Base-by-base conservation (phyloP, 1,284 basidiomycete genomes). In the Moesziomyces sp. region DNA sequence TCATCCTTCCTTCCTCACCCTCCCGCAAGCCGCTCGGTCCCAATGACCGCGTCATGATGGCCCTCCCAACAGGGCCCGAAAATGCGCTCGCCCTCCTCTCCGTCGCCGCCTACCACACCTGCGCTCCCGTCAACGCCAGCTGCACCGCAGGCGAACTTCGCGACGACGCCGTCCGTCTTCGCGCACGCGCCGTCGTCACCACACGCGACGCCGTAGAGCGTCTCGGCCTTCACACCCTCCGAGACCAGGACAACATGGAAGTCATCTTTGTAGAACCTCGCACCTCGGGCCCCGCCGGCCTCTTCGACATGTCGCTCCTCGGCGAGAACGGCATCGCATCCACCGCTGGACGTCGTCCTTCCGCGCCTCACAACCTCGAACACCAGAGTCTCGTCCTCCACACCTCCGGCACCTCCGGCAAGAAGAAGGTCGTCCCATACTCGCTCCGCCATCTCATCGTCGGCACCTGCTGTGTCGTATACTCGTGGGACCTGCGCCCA, bases 21-120 rank as follows among this genome's bases (percentile, higher is more conserved):
- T 48, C 49, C 34, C 19, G 58, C 11, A 35, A 60, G 11, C 77
- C 77, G 3, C 58, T 84, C 9, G 70, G 70, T 23, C 75, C 76
- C 55, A 84, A 84, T 57, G 81, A 84, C 53, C 80, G 82, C 47
- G 71, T 84, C 58, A 83, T 83, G 81, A 81, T 84, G 81, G 80
- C 80, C 13, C 65, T 84, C 14, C 82, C 82, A 3, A 84, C 82
- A 4, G 81, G 82, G 38, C 76, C 82, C 5, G 82, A 84, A 43
- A 83, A 83, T 30, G 82, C 82, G 3, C 54, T 84, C 11, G 80
- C 80, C 11, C 65, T 84, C 2, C 65, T 84, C 23, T 71, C 78
- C 11, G 78, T 83, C 8, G 81, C 82, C 19, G 61, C 77, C 18
- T 84, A 84, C 59, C 82, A 80, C 61, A 83, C 77, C 44, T 83